Percentiles rank a stretch among this genome's conserved stretches.
phyloP scores from a whole-genome alignment of 106 monocot genomes.

The Dendrobium nobile region DNA sequence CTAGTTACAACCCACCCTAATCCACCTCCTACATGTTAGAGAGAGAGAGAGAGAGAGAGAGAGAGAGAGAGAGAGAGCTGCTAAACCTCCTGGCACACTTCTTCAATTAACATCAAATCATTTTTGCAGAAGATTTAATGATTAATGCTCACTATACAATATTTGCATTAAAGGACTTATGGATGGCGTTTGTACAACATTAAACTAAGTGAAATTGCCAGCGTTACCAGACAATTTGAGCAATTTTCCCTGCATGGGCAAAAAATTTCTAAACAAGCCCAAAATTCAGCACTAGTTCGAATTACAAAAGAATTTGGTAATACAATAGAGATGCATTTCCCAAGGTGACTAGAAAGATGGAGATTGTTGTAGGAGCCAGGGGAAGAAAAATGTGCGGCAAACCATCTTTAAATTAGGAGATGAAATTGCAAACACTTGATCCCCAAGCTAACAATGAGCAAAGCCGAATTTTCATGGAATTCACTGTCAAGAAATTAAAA shows the following conservation, averaged over 20 bases:
- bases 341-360: neutral
- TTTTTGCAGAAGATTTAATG: constrained; percentile 1
- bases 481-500: neutral
- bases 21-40: neutral
- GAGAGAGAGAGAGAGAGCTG: neutral
- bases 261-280: constrained; percentile 5
- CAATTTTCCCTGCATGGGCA: constrained; percentile 2
- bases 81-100: neutral
- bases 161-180: constrained; percentile 1
- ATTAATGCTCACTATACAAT: constrained; percentile 2
- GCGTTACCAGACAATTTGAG: neutral
- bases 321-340: neutral
- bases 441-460: neutral
- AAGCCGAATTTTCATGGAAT: neutral
- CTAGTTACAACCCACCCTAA: neutral
- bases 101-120: neutral
- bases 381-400: constrained; percentile 4
- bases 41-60: neutral
- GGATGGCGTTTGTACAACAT: neutral
- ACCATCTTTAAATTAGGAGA: constrained; percentile 9
- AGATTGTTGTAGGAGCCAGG: neutral
- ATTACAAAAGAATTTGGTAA: constrained; percentile 9
- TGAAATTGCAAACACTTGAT: constrained; percentile 4
- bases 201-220: neutral
- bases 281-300: constrained; percentile 5